These are phyloP conservation scores for Penicillium odoratum DNA, from an alignment of 495 filamentous ascomycete species.

Conservation along the genomic window DNA sequence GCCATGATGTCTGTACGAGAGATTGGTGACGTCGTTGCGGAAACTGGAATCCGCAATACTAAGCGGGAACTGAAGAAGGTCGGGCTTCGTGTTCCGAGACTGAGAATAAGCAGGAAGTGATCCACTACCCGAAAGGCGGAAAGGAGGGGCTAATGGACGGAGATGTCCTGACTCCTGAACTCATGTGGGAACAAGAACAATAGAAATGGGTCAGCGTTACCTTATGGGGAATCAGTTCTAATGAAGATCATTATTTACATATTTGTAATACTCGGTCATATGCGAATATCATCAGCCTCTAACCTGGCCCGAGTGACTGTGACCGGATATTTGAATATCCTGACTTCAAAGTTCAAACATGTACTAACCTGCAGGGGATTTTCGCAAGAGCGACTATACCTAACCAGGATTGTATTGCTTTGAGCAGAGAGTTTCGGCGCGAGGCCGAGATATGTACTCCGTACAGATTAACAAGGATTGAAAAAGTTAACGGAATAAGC, in stretches of 20 bases:
- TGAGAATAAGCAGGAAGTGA: slow-evolving; percentile 6
- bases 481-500: slow-evolving; percentile 2
- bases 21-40: slow-evolving; percentile 23
- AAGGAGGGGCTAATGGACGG: not conserved
- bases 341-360: not conserved
- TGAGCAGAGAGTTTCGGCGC: slow-evolving; percentile 14
- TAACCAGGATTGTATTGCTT: slow-evolving; percentile 1
- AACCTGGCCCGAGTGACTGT: slow-evolving; percentile 10
- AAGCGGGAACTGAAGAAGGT: not conserved
- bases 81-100: slow-evolving; percentile 14
- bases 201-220: not conserved
- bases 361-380: slow-evolving; percentile 7
- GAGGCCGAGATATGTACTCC: slow-evolving; percentile 8
- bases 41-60: slow-evolving; percentile 25
- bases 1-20: slow-evolving; percentile 56
- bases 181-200: not conserved
- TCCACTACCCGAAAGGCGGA: slow-evolving; percentile 3
- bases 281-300: not conserved
- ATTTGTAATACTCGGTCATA: not conserved
- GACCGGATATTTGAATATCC: slow-evolving; percentile 8
- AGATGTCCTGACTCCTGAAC: not conserved
- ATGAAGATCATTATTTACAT: not conserved
- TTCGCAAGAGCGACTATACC: not conserved
- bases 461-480: not conserved
- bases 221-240: not conserved